Evolutionary conservation across 2,329 filamentous ascomycete species (phyloP).

Genomic region (Lizonia empirigonia): DNA sequence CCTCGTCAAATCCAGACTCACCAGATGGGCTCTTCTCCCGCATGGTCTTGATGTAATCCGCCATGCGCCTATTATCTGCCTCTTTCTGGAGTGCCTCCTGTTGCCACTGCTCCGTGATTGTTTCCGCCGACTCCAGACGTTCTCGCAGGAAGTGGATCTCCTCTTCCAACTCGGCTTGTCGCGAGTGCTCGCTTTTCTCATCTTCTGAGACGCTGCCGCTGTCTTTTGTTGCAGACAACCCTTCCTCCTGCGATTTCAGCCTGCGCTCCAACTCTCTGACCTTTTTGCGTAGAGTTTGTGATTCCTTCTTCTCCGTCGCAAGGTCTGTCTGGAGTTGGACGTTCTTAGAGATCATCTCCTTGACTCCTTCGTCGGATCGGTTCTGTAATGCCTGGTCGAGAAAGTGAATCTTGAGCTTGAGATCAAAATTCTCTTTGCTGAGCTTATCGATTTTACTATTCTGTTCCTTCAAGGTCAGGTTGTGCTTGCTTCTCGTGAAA

Average conservation of each 20-base stretch:
- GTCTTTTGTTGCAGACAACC: constrained; percentile 53
- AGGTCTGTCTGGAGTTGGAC: constrained; percentile 92
- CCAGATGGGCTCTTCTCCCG: constrained; percentile 52
- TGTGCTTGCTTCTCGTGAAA: constrained; percentile 49
- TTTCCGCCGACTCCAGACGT: constrained; percentile 80
- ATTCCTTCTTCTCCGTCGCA: constrained; percentile 87
- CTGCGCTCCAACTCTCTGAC: constrained; percentile 87
- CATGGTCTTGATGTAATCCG: constrained; percentile 75
- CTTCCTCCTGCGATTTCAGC: constrained; percentile 64
- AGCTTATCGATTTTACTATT: constrained; percentile 95
- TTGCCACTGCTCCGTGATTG: constrained; percentile 80
- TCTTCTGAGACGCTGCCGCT: constrained; percentile 56
- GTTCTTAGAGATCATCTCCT: constrained; percentile 97
- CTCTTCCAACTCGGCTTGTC: constrained; percentile 75
- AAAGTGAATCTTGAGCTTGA: constrained; percentile 98
- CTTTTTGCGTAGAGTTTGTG: constrained; percentile 78
- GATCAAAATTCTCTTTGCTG: constrained; percentile 96
- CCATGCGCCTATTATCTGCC: constrained; percentile 83
- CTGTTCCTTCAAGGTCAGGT: constrained; percentile 90
- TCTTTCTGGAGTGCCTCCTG: constrained; percentile 80
- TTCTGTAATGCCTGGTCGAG: constrained; percentile 91
- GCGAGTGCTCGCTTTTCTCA: constrained; percentile 59
- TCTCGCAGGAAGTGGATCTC: constrained; percentile 86
- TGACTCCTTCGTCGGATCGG: constrained; percentile 92
- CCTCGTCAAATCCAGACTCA: constrained; percentile 48